phyloP scores from a whole-genome alignment of 441 rosid species.

The Brassica balearica region DNA sequence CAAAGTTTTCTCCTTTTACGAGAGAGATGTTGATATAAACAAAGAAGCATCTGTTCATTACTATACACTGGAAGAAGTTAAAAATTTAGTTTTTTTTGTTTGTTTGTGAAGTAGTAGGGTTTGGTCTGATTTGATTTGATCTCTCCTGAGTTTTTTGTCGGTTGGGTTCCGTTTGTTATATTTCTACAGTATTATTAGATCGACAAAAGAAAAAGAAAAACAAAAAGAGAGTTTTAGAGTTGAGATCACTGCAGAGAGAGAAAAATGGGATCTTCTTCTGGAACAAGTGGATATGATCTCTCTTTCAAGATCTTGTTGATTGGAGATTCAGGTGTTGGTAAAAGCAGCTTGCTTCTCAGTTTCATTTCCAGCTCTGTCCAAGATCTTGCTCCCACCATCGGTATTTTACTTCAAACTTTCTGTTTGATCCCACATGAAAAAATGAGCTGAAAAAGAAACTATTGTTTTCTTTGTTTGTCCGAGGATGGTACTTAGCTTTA shows the following conservation, averaged over 20 bases:
- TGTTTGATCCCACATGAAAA: slow-evolving; percentile 6
- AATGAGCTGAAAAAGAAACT: slow-evolving; percentile 7
- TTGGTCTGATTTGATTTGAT: slow-evolving; percentile 31
- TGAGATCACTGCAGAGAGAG: slow-evolving; percentile 1
- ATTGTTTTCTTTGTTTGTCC: neutral
- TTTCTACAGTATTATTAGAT: slow-evolving; percentile 39
- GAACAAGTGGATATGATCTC: slow-evolving; percentile 55
- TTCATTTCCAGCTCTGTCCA: slow-evolving; percentile 64
- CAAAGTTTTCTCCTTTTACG: slow-evolving; percentile 19
- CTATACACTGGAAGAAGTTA: slow-evolving; percentile 12
- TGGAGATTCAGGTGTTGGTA: slow-evolving; percentile 75
- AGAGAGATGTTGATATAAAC: slow-evolving; percentile 21
- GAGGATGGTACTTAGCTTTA: neutral
- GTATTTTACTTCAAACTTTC: slow-evolving; percentile 41
- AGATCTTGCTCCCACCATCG: slow-evolving; percentile 70
- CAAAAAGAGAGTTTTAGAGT: neutral
- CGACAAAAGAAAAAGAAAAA: neutral
- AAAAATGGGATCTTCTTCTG: slow-evolving; percentile 67
- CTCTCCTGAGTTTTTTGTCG: slow-evolving; percentile 23
- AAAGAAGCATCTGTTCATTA: slow-evolving; percentile 16
- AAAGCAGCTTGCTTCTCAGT: slow-evolving; percentile 70
- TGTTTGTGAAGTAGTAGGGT: slow-evolving; percentile 25
- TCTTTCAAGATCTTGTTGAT: slow-evolving; percentile 80
- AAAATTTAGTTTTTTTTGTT: slow-evolving; percentile 8
- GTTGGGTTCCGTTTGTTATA: slow-evolving; percentile 23